phyloP scores from a whole-genome alignment of 257 asterid genomes.

The Solanum gracilifrons region DNA sequence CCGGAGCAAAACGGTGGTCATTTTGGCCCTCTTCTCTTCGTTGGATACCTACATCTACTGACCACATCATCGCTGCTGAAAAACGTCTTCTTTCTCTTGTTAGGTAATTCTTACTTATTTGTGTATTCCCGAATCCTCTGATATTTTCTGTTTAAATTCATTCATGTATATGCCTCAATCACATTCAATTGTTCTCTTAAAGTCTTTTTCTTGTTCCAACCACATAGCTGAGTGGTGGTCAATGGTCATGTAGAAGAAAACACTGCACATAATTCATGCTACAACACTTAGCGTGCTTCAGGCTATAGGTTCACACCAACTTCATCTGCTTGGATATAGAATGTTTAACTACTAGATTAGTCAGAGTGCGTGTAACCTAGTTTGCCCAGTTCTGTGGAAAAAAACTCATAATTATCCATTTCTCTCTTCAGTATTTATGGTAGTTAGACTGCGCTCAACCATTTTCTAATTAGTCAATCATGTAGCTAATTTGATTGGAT shows the following conservation, averaged over 20 bases:
- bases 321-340: not conserved
- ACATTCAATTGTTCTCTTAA: not conserved
- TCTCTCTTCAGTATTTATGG: not conserved
- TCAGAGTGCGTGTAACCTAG: not conserved
- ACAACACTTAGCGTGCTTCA: not conserved
- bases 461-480: not conserved
- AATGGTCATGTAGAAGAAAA: not conserved
- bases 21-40: constrained; percentile 67
- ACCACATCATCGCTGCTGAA: constrained; percentile 78
- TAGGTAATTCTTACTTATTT: constrained; percentile 18
- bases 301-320: not conserved
- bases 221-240: not conserved
- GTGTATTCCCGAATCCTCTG: not conserved
- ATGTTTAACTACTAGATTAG: not conserved
- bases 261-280: not conserved
- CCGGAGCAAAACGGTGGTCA: constrained; percentile 19
- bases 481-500: not conserved
- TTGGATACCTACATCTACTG: constrained; percentile 94
- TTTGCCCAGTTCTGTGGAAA: not conserved
- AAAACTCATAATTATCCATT: not conserved
- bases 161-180: not conserved
- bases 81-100: constrained; percentile 73
- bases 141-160: not conserved
- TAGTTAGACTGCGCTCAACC: not conserved
- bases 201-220: not conserved